Conservation (phyloP, 2,329 filamentous ascomycete species). For the Iodosphaeria phyllophila region DNA sequence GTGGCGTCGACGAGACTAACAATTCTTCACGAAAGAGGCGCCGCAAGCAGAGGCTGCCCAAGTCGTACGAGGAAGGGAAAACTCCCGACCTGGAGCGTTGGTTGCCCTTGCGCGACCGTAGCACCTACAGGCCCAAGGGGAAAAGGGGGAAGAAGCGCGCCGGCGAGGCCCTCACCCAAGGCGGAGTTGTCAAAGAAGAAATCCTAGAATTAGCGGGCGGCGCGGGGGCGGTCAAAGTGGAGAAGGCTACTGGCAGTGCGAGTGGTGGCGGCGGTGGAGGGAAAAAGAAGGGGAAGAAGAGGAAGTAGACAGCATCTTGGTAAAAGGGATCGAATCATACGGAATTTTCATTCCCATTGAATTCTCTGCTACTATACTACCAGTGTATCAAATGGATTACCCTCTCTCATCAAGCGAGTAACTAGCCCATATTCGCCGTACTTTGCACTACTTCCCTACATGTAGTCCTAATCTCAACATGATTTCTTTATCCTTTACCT, state of each 20-base stretch:
- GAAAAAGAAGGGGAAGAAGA: constrained; percentile 28
- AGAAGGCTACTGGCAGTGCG: constrained; percentile 28
- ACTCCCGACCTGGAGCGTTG: constrained; percentile 79
- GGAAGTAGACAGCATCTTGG: constrained; percentile 19
- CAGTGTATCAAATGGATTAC: too few species aligned
- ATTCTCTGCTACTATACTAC: too few species aligned
- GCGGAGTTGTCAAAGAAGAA: constrained; percentile 61
- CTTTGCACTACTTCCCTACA: too few species aligned
- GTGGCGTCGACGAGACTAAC: constrained; percentile 19
- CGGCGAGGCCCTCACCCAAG: constrained; percentile 64
- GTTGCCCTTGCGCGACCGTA: constrained; percentile 78
- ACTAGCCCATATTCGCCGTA: too few species aligned
- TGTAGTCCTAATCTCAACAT: too few species aligned
- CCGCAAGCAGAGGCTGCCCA: constrained; percentile 38
- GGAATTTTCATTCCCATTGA: too few species aligned
- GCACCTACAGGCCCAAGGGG: constrained; percentile 75
- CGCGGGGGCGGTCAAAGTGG: constrained; percentile 42
- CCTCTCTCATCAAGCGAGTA: too few species aligned
- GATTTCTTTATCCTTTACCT: too few species aligned
- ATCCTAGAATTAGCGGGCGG: constrained; percentile 44
- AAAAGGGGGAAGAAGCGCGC: constrained; percentile 81
- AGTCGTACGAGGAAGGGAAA: constrained; percentile 59
- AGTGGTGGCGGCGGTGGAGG: constrained; percentile 10
- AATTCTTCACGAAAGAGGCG: constrained; percentile 32
- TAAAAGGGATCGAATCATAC: too few species aligned